Evolutionary conservation across 1,284 basidiomycete species (phyloP).

Genomic region (Laetiporus sulphureus): DNA sequence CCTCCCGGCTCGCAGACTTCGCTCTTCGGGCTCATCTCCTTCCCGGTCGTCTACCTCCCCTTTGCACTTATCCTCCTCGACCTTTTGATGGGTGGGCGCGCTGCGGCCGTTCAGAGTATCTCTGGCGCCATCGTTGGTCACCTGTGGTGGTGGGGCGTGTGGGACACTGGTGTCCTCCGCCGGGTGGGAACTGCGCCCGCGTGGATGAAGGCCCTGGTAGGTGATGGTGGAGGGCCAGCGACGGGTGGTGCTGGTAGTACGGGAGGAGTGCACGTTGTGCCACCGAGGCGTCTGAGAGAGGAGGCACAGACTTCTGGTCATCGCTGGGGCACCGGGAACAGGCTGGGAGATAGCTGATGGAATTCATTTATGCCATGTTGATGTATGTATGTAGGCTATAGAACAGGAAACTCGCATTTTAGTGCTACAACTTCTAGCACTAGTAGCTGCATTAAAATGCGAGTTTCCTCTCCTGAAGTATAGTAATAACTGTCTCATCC

Average conservation of each 20-base stretch:
- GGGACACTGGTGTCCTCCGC: slow-evolving; percentile 28
- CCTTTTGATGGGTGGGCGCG: slow-evolving; percentile 57
- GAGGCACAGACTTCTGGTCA: slow-evolving; percentile 23
- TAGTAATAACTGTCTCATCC: no score
- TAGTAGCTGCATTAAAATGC: no score
- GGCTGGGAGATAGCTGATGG: slow-evolving; percentile 28
- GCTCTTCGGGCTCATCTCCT: slow-evolving; percentile 65
- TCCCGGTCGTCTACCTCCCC: slow-evolving; percentile 71
- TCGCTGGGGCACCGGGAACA: slow-evolving; percentile 36
- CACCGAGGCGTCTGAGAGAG: slow-evolving; percentile 22
- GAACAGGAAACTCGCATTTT: no score
- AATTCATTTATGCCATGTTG: no score
- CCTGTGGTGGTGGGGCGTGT: slow-evolving; percentile 71
- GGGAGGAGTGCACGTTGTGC: slow-evolving; percentile 27
- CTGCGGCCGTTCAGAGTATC: slow-evolving; percentile 47
- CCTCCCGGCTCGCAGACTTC: slow-evolving; percentile 62
- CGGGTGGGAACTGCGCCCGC: slow-evolving; percentile 29
- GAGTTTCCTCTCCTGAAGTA: no score
- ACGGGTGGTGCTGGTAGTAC: slow-evolving; percentile 16
- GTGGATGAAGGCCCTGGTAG: slow-evolving; percentile 31
- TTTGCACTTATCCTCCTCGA: slow-evolving; percentile 72
- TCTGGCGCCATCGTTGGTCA: slow-evolving; percentile 76
- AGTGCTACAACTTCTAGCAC: no score
- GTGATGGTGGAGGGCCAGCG: slow-evolving; percentile 18
- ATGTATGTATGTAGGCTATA: no score